Base-by-base conservation (phyloP, 805 yeast genomes). In the Metschnikowia proteae region DNA sequence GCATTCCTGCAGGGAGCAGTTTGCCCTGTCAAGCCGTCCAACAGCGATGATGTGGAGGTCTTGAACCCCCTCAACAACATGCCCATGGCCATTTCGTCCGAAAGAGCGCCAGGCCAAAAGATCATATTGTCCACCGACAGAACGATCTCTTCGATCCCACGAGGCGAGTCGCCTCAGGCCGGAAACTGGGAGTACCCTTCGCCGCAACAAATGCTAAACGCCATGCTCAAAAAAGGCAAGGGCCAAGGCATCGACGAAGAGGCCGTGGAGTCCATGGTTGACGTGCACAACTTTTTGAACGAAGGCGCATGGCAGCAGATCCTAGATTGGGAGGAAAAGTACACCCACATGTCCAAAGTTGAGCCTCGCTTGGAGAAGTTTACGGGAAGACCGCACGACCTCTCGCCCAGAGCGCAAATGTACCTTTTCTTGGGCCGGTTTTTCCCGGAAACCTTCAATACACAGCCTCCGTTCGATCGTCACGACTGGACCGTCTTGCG, bases 171-270 rank as follows among this genome's bases (percentile, higher is more conserved):
- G 10, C 74, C 71, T 1, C 75, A 71, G 7, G 82, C 81, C 52
- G 96, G 96, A 1, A 81, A 84, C 42, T 94, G 99, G 99, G 99
- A 94, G 68, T 94, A 94, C 64, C 99, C 99, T 1, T 88, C 97
- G 2, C 99, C 99, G 0, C 99, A 94, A 68, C 99, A 94, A 65
- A 94, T 94, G 99, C 83, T 90, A 56, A 91, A 92, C 61, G 99
- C 99, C 9, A 92, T 94, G 98, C 71, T 90, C 27, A 82, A 92
- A 55, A 94, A 94, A 71, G 96, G 97, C 22, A 92, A 94, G 61
- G 83, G 80, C 3, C 86, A 88, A 39, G 95, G 85, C 42, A 80
- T 92, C 46, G 95, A 92, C 3, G 98, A 91, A 64, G 96, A 89
- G 54, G 97, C 97, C 1, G 97, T 94, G 3, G 97, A 88, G 58